Evolutionary conservation across 2,329 filamentous ascomycete genomes (phyloP).

Genomic region (Ophiostoma sp.): DNA sequence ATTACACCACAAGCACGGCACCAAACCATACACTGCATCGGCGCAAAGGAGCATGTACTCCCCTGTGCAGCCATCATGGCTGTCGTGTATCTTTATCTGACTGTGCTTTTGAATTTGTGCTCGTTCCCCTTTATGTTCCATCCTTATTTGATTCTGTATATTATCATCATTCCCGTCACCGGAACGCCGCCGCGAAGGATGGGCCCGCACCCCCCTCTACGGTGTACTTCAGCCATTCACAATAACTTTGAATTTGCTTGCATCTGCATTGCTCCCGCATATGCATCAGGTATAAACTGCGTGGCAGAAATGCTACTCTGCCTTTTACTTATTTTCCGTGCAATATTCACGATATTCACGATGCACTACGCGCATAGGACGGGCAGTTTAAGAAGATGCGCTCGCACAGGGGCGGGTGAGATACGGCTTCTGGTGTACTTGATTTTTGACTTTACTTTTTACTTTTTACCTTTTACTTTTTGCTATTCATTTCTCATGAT

Average conservation of each 20-base stretch:
- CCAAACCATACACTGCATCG: neutral
- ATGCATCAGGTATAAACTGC: neutral
- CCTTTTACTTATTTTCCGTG: too few species aligned
- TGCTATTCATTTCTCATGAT: neutral
- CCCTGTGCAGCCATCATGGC: neutral
- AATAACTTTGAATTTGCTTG: too few species aligned
- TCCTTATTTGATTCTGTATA: neutral
- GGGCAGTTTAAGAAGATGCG: neutral
- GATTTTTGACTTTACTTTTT: too few species aligned
- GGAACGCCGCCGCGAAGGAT: constrained; percentile 3
- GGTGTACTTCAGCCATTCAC: neutral
- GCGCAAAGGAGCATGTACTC: neutral
- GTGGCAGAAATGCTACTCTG: neutral
- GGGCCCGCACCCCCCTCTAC: neutral
- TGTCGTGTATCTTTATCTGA: neutral
- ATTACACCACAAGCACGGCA: too few species aligned
- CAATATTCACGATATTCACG: too few species aligned
- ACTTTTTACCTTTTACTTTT: neutral
- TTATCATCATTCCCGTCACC: neutral
- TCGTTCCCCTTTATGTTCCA: too few species aligned
- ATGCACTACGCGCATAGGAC: too few species aligned
- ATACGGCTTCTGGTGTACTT: constrained; percentile 10
- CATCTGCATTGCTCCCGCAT: neutral
- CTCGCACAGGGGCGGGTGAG: neutral
- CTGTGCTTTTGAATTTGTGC: neutral